phyloP scores from a whole-genome alignment of 345 rosid genomes.

The Rhodomyrtus tomentosa region DNA sequence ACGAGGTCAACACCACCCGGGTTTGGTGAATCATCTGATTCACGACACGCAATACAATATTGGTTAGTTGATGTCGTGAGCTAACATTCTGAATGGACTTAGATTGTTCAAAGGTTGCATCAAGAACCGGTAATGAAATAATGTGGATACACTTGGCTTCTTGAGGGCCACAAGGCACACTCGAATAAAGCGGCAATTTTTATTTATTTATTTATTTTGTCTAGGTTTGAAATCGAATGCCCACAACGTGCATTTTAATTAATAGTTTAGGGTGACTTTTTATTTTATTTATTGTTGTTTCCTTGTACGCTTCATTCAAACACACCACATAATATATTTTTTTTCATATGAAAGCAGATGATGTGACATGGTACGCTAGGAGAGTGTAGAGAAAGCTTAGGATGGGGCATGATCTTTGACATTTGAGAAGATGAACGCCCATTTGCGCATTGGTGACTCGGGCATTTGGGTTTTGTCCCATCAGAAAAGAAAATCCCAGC shows the following conservation, averaged over 20 bases:
- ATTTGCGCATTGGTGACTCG: background rate
- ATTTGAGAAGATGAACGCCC: background rate
- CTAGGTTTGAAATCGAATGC: background rate
- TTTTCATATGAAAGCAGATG: background rate
- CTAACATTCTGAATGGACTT: background rate
- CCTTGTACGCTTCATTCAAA: background rate
- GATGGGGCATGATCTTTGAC: background rate
- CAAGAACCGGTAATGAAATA: background rate
- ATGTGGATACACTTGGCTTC: background rate
- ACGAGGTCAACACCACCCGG: background rate
- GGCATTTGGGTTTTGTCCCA: background rate
- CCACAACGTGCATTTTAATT: background rate
- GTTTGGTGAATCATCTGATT: background rate
- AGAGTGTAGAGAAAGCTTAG: background rate
- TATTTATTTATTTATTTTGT: background rate
- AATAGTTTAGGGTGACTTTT: background rate
- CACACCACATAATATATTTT: background rate
- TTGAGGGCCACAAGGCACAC: background rate
- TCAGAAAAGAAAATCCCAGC: background rate
- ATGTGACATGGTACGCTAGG: background rate
- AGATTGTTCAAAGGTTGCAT: background rate
- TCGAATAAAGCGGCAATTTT: background rate
- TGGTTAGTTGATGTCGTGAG: background rate
- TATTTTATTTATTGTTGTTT: background rate
- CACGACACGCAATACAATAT: background rate